Conservation (phyloP, 2,329 filamentous ascomycete genomes). For the Alternaria gaisen region DNA sequence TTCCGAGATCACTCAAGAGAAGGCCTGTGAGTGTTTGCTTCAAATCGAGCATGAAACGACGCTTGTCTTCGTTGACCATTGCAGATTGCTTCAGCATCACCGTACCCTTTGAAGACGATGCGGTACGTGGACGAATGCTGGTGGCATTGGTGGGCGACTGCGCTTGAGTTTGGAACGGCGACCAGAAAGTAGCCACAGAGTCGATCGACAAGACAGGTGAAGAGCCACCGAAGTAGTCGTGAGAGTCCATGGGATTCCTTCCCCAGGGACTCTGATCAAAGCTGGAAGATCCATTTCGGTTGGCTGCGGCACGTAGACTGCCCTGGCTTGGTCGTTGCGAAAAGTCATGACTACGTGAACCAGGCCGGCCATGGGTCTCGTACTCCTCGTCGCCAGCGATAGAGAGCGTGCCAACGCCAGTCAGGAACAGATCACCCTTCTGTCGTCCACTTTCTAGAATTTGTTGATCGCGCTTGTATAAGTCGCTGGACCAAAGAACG, state of each 20-base stretch:
- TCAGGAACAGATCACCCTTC: slow-evolving; percentile 59
- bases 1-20: slow-evolving; percentile 87
- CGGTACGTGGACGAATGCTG: slow-evolving; percentile 70
- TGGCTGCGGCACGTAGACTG: slow-evolving; percentile 66
- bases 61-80: slow-evolving; percentile 73
- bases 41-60: slow-evolving; percentile 78
- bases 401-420: slow-evolving; percentile 58
- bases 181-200: slow-evolving; percentile 86
- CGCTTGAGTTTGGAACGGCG: slow-evolving; percentile 76
- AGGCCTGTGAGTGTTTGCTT: slow-evolving; percentile 83
- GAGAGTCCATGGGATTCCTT: slow-evolving; percentile 71
- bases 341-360: slow-evolving; percentile 55
- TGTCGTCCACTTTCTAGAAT: slow-evolving; percentile 62
- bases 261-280: slow-evolving; percentile 74
- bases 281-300: slow-evolving; percentile 73
- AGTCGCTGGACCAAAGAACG: slow-evolving; percentile 89
- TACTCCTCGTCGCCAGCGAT: slow-evolving; percentile 59
- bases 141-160: slow-evolving; percentile 70
- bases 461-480: slow-evolving; percentile 81
- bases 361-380: slow-evolving; percentile 49
- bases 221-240: slow-evolving; percentile 73
- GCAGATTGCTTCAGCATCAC: slow-evolving; percentile 66
- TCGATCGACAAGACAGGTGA: slow-evolving; percentile 78
- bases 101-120: slow-evolving; percentile 73
- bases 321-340: slow-evolving; percentile 62